Evolutionary conservation across 1,284 basidiomycete species (phyloP), one percentile per base, ranked within the genome.

Genomic region (Naganishia liquefaciens): DNA sequence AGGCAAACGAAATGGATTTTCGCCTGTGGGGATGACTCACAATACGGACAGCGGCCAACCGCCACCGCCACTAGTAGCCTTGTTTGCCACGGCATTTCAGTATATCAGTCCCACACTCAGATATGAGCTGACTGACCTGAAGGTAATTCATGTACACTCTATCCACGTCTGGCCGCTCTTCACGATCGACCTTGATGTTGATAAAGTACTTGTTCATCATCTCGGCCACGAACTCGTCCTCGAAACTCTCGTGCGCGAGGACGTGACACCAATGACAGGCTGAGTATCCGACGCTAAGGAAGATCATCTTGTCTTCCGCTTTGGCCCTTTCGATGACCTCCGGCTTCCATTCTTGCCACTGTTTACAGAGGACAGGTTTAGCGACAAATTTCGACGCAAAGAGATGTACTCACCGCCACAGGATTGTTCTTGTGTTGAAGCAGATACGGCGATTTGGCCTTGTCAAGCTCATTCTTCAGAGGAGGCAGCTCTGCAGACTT

Each of bases 151-250:
- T 82, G 69, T 82, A 82, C 27, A 82, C 66, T 27, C 80, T 69
- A 68, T 82, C 81, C 6, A 82, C 80, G 66, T 82, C 81, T 1
- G 81, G 81, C 33, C 81, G 69, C 63, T 82, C 81, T 66, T 82
- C 81, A 43, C 81, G 72, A 67, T 82, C 81, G n/a, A 74, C 69
- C 70, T 82, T 82, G 69, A 82, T 75, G 63, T 81, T 81, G 33
- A 82, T 73, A 64, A 76, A 82, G 68, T 77, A 69, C 47, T 80
- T 75, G 68, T 82, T 82, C 79, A 82, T 81, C 23, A 81, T 70
- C 53, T 79, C 72, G 0, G 81, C 81, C 2, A 78, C 78, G 2
- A 76, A 71, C 30, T 73, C 71, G 66, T 82, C 75, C 62, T 81
- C 81, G 65, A 82, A 82, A 42, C 77, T 80, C 63, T 82, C 81